Evolutionary conservation across 208 protist genomes (phyloP), one percentile per base, ranked within the genome.

Genomic region (Tetramitus jugosus): DNA sequence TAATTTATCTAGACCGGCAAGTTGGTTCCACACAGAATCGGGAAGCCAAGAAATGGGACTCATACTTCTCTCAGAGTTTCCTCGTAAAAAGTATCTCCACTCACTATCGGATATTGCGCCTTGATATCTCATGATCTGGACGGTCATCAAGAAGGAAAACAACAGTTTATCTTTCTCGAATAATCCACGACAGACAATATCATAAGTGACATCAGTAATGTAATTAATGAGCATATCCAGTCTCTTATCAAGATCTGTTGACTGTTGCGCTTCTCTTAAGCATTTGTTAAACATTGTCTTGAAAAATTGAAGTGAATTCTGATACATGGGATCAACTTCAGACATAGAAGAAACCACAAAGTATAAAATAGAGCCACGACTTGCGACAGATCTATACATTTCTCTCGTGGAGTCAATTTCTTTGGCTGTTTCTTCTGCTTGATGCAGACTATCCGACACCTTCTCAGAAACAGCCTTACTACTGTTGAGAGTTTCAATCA

Each of bases 151-250:
- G 85, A 99, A 98, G 53, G 96, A 91, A 52, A 99, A 98, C 40
- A 99, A 91, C 23, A 99, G 86, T 87, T 99, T 99, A 89, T 99
- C 96, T 52, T 90, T 88, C 86, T 98, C 96, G 83, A 99, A 99
- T 20, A 99, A 87, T 45, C 94, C 96, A 74, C 96, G 90, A 89
- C 96, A 99, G 20, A 93, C 96, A 85, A 94, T 97, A 43, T 87
- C 90, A 89, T 99, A 99, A 49, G 98, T 94, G 6, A 91, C 86
- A 33, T 88, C 87, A 3, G 96, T 99, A 86, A 98, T 96, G 86
- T 89, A 98, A 60, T 93, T 87, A 79, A 98, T 98, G 42, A 99
- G 85, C 10, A 87, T 90, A 78, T 87, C 85, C 53, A 98, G 92
- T 64, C 96, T 91, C 84, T 97, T 90, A 76, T 92, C 86, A 31